Base-by-base conservation (phyloP, 441 rosid genomes). In the Syzygium syzygioides region DNA sequence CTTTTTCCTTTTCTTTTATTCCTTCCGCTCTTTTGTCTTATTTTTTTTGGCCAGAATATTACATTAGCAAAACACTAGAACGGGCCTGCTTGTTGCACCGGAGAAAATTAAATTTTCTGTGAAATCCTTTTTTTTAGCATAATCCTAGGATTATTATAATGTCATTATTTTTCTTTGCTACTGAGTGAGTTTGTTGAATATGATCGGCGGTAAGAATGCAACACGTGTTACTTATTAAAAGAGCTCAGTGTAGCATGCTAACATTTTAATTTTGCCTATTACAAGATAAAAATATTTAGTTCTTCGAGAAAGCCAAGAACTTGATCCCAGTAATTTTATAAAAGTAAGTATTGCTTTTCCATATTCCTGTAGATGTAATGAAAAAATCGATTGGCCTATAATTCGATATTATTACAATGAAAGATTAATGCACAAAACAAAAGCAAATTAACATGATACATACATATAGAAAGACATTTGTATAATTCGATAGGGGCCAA, bases 171-270 rank as follows among this genome's bases (percentile, higher is more conserved):
- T 71, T 71, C 28, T 37, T 71, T 20, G 12, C 52, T 5, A 20
- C 25, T 23, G 6, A 71, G 23, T 37, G 1, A 71, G 8, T 71
- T 71, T 71, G 8, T 20, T 37, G 50, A 19, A 71, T 71, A 71
- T 0, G 9, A 71, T 37, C 0, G 5, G 1, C 11, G 0, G 37
- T 37, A 5, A 68, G 37, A 19, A 19, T 68, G 25, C 11, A 19
- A 19, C 79, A 68, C 11, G 14, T 0, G 1, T 4, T 19, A 19
- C 0, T 23, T 19, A 68, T 68, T 68, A 0, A 68, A 68, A 0
- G 7, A 10, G 79, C 41, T 68, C 37, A 19, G 26, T 19, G 14
- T 18, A 19, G 41, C 9, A 1, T 11, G 13, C 14, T 5, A 10
- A 1, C 0, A 34, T 68, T 68, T 68, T 68, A 41, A 20, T 34